phyloP scores from a whole-genome alignment of 2,329 filamentous ascomycete species.

The Ophiostoma sp. region DNA sequence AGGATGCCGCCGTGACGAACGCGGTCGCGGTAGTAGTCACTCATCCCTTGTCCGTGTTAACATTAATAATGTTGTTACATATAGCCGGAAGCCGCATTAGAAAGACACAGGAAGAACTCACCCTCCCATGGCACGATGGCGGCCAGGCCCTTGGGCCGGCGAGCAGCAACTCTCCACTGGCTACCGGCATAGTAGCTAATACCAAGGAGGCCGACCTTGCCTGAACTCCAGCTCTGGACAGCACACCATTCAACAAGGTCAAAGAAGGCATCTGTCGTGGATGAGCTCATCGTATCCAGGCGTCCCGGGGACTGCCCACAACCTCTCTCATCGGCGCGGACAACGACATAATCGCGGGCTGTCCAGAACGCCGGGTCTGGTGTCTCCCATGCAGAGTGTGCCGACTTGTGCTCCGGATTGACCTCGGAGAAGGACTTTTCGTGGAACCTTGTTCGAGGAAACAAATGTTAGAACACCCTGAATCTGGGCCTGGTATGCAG shows the following conservation, averaged over 20 bases:
- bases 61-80: no score
- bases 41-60: no score
- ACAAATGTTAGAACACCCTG: no score
- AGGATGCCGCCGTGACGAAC: constrained; percentile 64
- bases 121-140: constrained; percentile 55
- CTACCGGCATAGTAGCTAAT: constrained; percentile 50
- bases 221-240: constrained; percentile 48
- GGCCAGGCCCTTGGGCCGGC: constrained; percentile 47
- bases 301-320: constrained; percentile 49
- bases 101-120: constrained; percentile 39
- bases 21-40: constrained; percentile 55
- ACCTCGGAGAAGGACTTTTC: constrained; percentile 49
- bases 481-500: no score
- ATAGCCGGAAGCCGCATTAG: no score
- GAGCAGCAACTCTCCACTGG: constrained; percentile 52
- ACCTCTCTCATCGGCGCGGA: constrained; percentile 54
- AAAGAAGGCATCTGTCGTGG: constrained; percentile 50
- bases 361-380: constrained; percentile 61
- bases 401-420: constrained; percentile 53
- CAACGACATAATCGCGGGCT: constrained; percentile 52
- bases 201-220: constrained; percentile 51
- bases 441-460: constrained; percentile 42
- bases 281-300: constrained; percentile 51
- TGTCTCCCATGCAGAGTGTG: constrained; percentile 60
- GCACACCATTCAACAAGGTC: constrained; percentile 53